These are phyloP conservation scores for Nidula microcarpa DNA, from an alignment of 768 basidiomycete genomes.

Conservation along the genomic window DNA sequence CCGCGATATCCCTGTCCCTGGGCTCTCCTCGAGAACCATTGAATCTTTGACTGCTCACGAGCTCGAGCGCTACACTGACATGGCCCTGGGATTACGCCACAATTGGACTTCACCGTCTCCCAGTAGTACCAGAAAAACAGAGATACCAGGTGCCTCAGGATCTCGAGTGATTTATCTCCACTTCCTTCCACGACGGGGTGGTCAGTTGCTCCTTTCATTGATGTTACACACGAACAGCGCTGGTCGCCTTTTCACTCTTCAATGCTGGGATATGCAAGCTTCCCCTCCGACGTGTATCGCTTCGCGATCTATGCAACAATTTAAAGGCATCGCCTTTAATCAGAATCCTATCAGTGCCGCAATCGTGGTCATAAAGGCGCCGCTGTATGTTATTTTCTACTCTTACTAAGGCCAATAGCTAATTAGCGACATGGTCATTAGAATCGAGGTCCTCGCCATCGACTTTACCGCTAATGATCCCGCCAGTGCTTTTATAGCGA, in stretches of 20 bases:
- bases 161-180: constrained; percentile 40
- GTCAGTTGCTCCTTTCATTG: constrained; percentile 45
- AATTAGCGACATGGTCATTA: too few species aligned
- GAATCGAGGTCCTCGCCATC: too few species aligned
- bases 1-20: constrained; percentile 43
- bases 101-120: constrained; percentile 50
- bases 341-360: too few species aligned
- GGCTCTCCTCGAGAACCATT: constrained; percentile 24
- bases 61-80: constrained; percentile 38
- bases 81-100: constrained; percentile 37
- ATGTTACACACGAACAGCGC: constrained; percentile 14
- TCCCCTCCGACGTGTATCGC: constrained; percentile 38
- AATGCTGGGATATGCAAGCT: constrained; percentile 53
- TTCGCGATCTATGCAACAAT: constrained; percentile 25
- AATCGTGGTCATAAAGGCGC: too few species aligned
- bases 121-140: constrained; percentile 15
- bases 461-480: neutral
- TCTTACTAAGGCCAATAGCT: too few species aligned
- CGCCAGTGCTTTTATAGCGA: neutral
- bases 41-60: constrained; percentile 33
- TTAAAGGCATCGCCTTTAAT: constrained; percentile 46
- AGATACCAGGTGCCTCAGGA: constrained; percentile 17
- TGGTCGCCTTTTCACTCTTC: constrained; percentile 30
- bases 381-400: too few species aligned
- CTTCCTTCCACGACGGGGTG: constrained; percentile 36